Conservation (phyloP, 257 asterid species). For the Solanum ahanhuiri region DNA sequence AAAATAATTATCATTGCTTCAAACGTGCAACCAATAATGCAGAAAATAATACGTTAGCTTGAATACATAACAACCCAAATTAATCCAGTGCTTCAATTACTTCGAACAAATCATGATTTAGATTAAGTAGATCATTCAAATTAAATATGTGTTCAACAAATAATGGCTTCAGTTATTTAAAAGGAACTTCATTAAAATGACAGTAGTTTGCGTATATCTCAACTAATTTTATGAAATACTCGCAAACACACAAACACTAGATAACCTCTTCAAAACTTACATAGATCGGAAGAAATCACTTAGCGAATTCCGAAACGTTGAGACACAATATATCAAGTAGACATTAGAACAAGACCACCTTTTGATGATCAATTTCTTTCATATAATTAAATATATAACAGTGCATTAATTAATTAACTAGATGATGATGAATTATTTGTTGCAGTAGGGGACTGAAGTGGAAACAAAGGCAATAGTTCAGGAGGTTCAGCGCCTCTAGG, state of each 20-base stretch:
- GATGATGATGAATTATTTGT: not conserved
- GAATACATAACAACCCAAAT: not conserved
- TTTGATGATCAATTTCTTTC: not conserved
- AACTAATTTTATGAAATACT: not conserved
- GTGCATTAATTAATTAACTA: not conserved
- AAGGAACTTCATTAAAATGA: not conserved
- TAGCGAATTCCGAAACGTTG: not conserved
- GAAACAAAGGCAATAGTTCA: conserved; percentile 75
- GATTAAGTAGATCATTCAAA: not conserved
- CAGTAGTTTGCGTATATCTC: not conserved
- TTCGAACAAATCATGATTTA: not conserved
- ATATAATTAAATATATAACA: not conserved
- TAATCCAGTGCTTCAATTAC: not conserved
- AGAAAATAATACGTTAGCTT: not conserved
- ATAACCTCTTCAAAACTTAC: not conserved
- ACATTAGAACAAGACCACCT: not conserved
- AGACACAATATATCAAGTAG: not conserved
- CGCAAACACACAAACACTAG: too few relatives aligned
- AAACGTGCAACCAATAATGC: not conserved
- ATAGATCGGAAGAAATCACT: not conserved
- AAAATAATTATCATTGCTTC: not conserved
- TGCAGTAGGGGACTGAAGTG: conserved; percentile 38
- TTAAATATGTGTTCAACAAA: not conserved
- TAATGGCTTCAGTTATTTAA: not conserved
- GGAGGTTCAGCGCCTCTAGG: conserved; percentile 77